These are phyloP conservation scores for Chrysoporthe austroafricana DNA, from an alignment of 2,329 filamentous ascomycete genomes.

Conservation along the genomic window DNA sequence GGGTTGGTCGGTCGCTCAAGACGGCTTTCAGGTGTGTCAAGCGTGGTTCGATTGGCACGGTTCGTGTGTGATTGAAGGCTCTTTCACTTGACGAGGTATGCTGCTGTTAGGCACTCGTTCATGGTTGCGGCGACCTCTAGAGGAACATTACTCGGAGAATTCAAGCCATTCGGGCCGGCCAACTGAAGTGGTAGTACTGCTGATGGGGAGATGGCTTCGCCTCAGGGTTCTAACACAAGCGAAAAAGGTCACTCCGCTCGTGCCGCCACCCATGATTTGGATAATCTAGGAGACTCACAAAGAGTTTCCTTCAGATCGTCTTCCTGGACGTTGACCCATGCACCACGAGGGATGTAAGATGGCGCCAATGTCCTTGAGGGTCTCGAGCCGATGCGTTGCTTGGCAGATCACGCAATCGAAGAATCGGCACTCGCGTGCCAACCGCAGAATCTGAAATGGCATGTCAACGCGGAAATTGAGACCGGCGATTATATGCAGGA, in stretches of 20 bases:
- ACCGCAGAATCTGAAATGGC: background rate
- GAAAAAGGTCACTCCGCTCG: background rate
- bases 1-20: too few species aligned
- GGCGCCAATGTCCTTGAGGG: background rate
- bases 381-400: background rate
- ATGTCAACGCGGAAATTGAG: slow-evolving; percentile 11
- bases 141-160: slow-evolving; percentile 12
- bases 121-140: background rate
- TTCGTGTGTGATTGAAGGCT: background rate
- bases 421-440: background rate
- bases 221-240: background rate
- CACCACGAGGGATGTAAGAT: background rate
- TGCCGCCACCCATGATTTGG: background rate
- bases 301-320: background rate
- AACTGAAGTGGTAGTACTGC: slow-evolving; percentile 1
- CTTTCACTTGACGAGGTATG: background rate
- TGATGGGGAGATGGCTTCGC: slow-evolving; percentile 14
- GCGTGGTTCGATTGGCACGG: background rate
- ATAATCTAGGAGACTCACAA: background rate
- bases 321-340: background rate
- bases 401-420: background rate
- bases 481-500: background rate
- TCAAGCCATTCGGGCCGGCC: slow-evolving; percentile 15
- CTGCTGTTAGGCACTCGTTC: background rate
- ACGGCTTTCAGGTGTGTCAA: too few species aligned